Evolutionary conservation across 108 stramenopile genomes (phyloP).

Genomic region (Nannochloropsis gaditana): DNA sequence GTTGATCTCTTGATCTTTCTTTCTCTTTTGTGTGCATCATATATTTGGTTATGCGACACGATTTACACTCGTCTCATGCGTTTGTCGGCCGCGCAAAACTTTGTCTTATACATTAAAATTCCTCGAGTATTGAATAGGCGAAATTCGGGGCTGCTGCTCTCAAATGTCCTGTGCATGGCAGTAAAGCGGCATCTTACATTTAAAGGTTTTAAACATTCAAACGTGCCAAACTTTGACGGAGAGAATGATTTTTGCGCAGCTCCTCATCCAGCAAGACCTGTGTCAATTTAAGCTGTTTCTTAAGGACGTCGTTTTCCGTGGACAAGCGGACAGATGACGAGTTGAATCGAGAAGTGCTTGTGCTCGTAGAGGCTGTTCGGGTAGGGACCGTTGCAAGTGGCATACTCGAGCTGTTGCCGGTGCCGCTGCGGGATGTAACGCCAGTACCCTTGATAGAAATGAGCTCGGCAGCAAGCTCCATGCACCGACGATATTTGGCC

Average conservation of each 20-base stretch:
- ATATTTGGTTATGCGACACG: too few relatives aligned
- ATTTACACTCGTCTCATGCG: too few relatives aligned
- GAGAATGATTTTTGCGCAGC: constrained; percentile 3
- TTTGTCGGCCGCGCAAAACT: too few relatives aligned
- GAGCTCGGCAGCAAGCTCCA: background rate
- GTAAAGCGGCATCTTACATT: background rate
- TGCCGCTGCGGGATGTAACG: background rate
- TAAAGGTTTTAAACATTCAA: background rate
- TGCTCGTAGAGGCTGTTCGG: background rate
- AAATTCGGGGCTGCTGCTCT: too few relatives aligned
- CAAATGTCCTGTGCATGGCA: too few relatives aligned
- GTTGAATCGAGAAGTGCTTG: background rate
- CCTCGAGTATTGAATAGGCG: too few relatives aligned
- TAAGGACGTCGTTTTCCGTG: background rate
- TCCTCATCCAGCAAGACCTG: constrained; percentile 7
- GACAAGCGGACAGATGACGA: constrained; percentile 2
- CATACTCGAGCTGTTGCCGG: background rate
- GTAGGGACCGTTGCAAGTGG: background rate
- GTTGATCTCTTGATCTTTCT: too few relatives aligned
- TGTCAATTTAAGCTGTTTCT: constrained; percentile 10
- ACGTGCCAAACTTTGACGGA: background rate
- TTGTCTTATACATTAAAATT: too few relatives aligned
- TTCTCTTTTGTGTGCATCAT: too few relatives aligned
- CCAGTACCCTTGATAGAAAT: background rate
- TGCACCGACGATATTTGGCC: constrained; percentile 1